Conservation (phyloP, 371 early-diverging fungal genomes). For the Dichotomocladium elegans region DNA sequence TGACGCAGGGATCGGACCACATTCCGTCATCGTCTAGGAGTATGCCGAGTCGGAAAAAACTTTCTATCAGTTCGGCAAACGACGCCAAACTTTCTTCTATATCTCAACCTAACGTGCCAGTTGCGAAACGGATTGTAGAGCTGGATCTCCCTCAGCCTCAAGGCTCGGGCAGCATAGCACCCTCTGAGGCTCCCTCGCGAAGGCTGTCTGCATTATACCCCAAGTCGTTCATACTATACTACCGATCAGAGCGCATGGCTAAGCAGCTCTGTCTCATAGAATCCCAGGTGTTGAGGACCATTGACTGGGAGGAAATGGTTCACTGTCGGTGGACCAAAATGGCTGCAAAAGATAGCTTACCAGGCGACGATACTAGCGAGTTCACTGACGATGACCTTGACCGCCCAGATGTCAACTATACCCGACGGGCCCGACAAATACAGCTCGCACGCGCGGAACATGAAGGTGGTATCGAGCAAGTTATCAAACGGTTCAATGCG, state of each 20-base stretch:
- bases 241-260: constrained; percentile 55
- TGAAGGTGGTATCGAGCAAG: constrained; percentile 48
- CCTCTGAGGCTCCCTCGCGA: not conserved
- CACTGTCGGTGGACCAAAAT: constrained; percentile 61
- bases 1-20: too few relatives aligned
- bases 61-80: not conserved
- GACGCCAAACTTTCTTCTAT: not conserved
- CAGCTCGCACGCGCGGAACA: constrained; percentile 9
- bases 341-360: constrained; percentile 7
- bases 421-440: constrained; percentile 12
- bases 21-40: too few relatives aligned
- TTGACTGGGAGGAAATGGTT: constrained; percentile 65
- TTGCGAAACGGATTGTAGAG: constrained; percentile 4
- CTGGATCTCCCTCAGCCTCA: constrained; percentile 8
- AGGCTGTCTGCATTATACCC: not conserved
- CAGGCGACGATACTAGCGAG: constrained; percentile 5
- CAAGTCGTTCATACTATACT: constrained; percentile 37
- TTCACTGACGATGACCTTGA: constrained; percentile 4
- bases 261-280: constrained; percentile 64
- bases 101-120: not conserved
- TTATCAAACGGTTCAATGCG: constrained; percentile 65
- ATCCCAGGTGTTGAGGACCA: constrained; percentile 40
- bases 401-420: constrained; percentile 8
- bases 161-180: not conserved
- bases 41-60: too few relatives aligned